Evolutionary conservation across 1,284 basidiomycete species (phyloP).

Genomic region (Stygiomarasmius scandens): DNA sequence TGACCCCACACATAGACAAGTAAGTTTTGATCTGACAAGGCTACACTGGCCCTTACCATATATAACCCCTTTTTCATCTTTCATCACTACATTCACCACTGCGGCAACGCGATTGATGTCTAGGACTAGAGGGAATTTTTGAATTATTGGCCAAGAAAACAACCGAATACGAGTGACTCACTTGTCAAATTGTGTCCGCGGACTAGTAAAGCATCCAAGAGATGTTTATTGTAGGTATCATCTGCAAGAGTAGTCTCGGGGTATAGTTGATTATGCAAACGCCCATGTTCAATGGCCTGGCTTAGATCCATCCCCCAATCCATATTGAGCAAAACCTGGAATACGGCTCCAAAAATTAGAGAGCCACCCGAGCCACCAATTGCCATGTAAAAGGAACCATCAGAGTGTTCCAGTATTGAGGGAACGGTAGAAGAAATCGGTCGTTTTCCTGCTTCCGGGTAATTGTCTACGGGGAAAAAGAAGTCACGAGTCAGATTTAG

Average conservation of each 20-base stretch:
- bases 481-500: not conserved
- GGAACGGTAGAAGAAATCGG: slow-evolving; percentile 86
- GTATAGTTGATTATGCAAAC: slow-evolving; percentile 92
- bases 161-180: slow-evolving; percentile 33
- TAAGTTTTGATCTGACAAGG: slow-evolving; percentile 10
- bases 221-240: slow-evolving; percentile 52
- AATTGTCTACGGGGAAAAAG: slow-evolving; percentile 64
- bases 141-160: not conserved
- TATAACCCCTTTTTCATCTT: slow-evolving; percentile 54
- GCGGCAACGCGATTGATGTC: slow-evolving; percentile 66
- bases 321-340: slow-evolving; percentile 83
- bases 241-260: slow-evolving; percentile 72
- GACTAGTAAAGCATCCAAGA: slow-evolving; percentile 57
- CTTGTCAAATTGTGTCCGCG: slow-evolving; percentile 78
- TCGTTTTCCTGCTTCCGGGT: slow-evolving; percentile 83
- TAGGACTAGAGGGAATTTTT: slow-evolving; percentile 27
- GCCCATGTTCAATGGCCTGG: slow-evolving; percentile 80
- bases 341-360: slow-evolving; percentile 80
- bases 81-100: slow-evolving; percentile 73
- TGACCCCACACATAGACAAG: slow-evolving; percentile 27
- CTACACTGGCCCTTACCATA: slow-evolving; percentile 51
- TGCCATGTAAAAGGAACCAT: slow-evolving; percentile 73
- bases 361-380: slow-evolving; percentile 89
- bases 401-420: slow-evolving; percentile 74
- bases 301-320: slow-evolving; percentile 82